Evolutionary conservation across 2,329 filamentous ascomycete genomes (phyloP).

Genomic region (Hypoxylon sp.): DNA sequence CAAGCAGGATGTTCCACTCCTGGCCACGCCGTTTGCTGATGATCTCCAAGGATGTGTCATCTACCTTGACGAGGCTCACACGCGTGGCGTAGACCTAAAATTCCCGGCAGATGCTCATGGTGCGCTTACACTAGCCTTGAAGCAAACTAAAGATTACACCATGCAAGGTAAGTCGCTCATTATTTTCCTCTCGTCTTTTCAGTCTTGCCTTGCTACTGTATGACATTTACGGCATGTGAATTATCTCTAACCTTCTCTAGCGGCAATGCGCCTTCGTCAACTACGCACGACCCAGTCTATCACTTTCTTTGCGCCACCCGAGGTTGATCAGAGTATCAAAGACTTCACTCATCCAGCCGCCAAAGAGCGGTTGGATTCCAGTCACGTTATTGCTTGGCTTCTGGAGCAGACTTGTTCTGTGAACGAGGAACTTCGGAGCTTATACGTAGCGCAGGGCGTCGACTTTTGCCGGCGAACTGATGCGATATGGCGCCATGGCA

Average conservation of each 20-base stretch:
- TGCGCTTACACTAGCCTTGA: constrained; percentile 64
- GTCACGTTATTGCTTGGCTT: constrained; percentile 65
- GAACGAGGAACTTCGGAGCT: constrained; percentile 65
- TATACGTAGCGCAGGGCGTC: constrained; percentile 67
- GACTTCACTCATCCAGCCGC: constrained; percentile 50
- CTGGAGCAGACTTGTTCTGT: constrained; percentile 68
- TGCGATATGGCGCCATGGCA: constrained; percentile 52
- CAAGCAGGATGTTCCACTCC: constrained; percentile 51
- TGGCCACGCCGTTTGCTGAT: constrained; percentile 63
- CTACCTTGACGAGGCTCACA: constrained; percentile 67
- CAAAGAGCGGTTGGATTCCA: constrained; percentile 51
- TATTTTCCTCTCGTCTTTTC: too few species aligned
- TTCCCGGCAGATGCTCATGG: constrained; percentile 58
- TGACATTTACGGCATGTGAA: background rate
- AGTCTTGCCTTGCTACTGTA: background rate
- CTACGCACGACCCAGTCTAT: constrained; percentile 64
- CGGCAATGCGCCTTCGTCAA: constrained; percentile 72
- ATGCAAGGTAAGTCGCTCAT: constrained; percentile 60
- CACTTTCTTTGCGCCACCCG: constrained; percentile 63
- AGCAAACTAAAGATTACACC: constrained; percentile 67
- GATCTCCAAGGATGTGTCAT: constrained; percentile 62
- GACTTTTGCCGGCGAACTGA: constrained; percentile 68
- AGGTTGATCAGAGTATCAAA: constrained; percentile 68
- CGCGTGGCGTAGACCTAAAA: constrained; percentile 67
- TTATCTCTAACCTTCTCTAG: constrained; percentile 46